phyloP scores from a whole-genome alignment of 73 alveolate species.

The Tetrahymena elliotti region DNA sequence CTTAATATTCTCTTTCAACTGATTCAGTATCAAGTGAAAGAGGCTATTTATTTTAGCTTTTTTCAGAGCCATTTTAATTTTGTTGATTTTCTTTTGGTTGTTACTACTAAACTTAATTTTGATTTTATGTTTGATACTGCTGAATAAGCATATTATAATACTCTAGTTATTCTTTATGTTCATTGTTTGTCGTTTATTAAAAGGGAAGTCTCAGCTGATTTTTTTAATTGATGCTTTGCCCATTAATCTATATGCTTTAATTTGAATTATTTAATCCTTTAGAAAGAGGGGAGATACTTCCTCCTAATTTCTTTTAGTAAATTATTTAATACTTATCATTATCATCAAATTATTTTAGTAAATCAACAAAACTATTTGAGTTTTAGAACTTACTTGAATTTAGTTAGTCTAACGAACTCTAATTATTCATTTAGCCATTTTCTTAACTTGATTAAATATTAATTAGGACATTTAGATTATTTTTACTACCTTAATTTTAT shows the following conservation, averaged over 20 bases:
- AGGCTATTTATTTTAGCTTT: background rate
- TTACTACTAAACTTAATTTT: background rate
- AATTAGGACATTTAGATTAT: background rate
- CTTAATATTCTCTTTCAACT: background rate
- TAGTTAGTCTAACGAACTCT: background rate
- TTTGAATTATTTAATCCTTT: background rate
- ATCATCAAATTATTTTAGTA: background rate
- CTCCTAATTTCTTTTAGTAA: background rate
- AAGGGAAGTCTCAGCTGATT: background rate
- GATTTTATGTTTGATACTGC: background rate
- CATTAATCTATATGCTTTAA: background rate
- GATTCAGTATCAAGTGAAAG: background rate
- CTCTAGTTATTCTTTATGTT: background rate
- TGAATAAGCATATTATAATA: background rate
- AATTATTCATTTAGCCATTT: background rate
- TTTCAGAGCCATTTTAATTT: background rate
- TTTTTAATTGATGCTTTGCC: background rate
- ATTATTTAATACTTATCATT: background rate
- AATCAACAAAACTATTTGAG: background rate
- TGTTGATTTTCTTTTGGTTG: background rate
- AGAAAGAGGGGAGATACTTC: background rate
- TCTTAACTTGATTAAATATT: background rate
- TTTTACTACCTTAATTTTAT: background rate
- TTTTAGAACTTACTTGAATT: background rate
- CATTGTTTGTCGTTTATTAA: background rate